A percentile compares a stretch with the other conserved stretches of the same genome.
phyloP scores from a whole-genome alignment of 768 basidiomycete genomes.

The Hysterangium stoloniferum region DNA sequence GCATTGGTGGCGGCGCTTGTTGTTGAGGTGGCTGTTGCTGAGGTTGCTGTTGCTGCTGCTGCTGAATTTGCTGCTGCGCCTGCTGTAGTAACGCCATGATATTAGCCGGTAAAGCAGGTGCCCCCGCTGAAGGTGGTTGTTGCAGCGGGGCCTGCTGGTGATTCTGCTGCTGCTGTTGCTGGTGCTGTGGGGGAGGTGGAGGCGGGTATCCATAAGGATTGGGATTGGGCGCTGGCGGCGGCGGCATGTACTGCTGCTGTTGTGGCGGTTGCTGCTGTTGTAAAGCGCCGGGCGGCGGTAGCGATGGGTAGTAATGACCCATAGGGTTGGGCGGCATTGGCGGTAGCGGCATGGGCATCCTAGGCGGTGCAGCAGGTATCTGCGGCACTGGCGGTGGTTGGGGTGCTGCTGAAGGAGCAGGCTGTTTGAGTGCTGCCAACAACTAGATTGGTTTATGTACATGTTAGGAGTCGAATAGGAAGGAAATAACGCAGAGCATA shows the following conservation, averaged over 20 bases:
- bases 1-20: conserved; percentile 18
- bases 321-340: conserved; percentile 20
- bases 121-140: conserved; percentile 20
- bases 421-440: conserved; percentile 73
- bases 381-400: conserved; percentile 22
- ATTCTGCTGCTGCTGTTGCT: conserved; percentile 1
- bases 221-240: conserved; percentile 18
- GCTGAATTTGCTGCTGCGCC: conserved; percentile 30
- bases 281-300: conserved; percentile 20
- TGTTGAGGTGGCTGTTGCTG: conserved; percentile 10
- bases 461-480: neutral
- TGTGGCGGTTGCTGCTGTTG: conserved; percentile 13
- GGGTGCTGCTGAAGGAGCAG: conserved; percentile 25
- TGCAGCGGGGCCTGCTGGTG: neutral
- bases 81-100: conserved; percentile 63
- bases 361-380: conserved; percentile 29
- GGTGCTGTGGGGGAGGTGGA: conserved; percentile 26
- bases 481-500: conserved; percentile 18
- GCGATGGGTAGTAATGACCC: conserved; percentile 38
- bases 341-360: conserved; percentile 16
- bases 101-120: conserved; percentile 48
- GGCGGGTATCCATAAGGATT: conserved; percentile 22
- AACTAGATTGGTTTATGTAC: conserved; percentile 30
- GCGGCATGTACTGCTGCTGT: conserved; percentile 13
- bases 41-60: conserved; percentile 25